Conservation (phyloP, 1,284 basidiomycete genomes). For the Ceratobasidium sp. region DNA sequence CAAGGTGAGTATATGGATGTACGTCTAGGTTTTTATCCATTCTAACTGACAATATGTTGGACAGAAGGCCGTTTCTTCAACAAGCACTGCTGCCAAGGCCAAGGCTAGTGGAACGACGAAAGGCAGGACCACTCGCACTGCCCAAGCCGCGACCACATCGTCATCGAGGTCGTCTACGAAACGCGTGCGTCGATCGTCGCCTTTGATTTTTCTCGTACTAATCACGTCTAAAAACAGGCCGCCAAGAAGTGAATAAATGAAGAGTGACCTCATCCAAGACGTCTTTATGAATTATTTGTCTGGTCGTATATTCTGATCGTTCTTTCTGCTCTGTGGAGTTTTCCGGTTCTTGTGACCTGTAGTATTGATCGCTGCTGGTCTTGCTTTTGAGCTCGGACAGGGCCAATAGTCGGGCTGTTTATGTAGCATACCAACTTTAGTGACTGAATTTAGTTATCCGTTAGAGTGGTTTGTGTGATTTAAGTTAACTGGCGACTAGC, state of each 20-base stretch:
- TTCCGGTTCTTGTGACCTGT: slow-evolving; percentile 29
- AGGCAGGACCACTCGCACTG: slow-evolving; percentile 41
- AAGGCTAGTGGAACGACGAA: slow-evolving; percentile 46
- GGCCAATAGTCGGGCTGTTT: slow-evolving; percentile 21
- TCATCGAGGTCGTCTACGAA: slow-evolving; percentile 11
- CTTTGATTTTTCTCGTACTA: neutral
- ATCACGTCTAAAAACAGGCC: neutral
- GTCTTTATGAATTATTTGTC: slow-evolving; percentile 40
- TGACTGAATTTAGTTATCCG: slow-evolving; percentile 24
- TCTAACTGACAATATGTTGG: neutral
- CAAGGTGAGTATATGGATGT: slow-evolving; percentile 58
- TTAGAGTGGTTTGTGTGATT: neutral
- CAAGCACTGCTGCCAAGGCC: slow-evolving; percentile 35
- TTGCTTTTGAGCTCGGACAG: slow-evolving; percentile 21
- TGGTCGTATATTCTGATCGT: neutral
- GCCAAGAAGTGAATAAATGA: slow-evolving; percentile 23
- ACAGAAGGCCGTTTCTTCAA: slow-evolving; percentile 38
- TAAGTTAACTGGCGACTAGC: neutral
- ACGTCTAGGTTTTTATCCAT: neutral
- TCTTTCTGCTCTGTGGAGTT: slow-evolving; percentile 5
- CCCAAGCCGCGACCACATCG: slow-evolving; percentile 38
- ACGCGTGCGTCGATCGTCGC: slow-evolving; percentile 24
- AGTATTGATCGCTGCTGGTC: slow-evolving; percentile 38
- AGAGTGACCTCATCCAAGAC: neutral
- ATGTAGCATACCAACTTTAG: slow-evolving; percentile 43